Base-by-base conservation (phyloP, 2,329 filamentous ascomycete genomes). In the Aspergillus persii region DNA sequence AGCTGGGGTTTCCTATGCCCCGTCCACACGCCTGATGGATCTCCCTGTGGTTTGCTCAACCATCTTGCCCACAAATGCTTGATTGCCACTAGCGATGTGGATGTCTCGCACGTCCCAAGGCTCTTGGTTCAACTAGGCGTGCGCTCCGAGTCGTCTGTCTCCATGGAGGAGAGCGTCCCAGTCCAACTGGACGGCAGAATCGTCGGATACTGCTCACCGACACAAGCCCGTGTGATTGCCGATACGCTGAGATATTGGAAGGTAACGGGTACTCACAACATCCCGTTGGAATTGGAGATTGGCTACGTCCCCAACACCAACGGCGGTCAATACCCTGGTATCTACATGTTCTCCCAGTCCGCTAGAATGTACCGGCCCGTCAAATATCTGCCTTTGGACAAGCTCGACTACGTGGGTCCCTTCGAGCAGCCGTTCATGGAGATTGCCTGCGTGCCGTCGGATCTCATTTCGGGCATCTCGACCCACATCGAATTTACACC, bases 371-470 rank as follows among this genome's bases (percentile, higher is more conserved):
- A 94, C 59, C 85, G 95, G 61, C 93, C 94, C 1, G 91, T 96
- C 68, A 96, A 94, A 76, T 96, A 98, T 72, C 83, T 99, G 30
- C 89, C 93, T 3, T 82, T 96, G 3, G 90, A 91, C 61, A 91
- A 90, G 73, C 83, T 90, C 67, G 95, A 99, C 77, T 92, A 86
- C 63, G 90, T 99, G 36, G 95, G 95, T 8, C 90, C 95, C 0
- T 91, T 96, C 66, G 95, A 99, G 77, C 95, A 99, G 78, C 93
- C 94, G 0, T 98, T 95, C 80, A 97, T 99, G 94, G 92, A 92
- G 52, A 96, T 99, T 72, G 93, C 95, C 26, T 93, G 92, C 67
- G 88, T 91, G n/a, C 89, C 93, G 53, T 84, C 88, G 36, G 95
- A 99, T 74, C 86, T 98, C 61, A 84, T 90, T 30, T 90, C 92